These are phyloP conservation scores for Xerocomellus amylosporus DNA, from an alignment of 768 basidiomycete genomes.

Conservation along the genomic window DNA sequence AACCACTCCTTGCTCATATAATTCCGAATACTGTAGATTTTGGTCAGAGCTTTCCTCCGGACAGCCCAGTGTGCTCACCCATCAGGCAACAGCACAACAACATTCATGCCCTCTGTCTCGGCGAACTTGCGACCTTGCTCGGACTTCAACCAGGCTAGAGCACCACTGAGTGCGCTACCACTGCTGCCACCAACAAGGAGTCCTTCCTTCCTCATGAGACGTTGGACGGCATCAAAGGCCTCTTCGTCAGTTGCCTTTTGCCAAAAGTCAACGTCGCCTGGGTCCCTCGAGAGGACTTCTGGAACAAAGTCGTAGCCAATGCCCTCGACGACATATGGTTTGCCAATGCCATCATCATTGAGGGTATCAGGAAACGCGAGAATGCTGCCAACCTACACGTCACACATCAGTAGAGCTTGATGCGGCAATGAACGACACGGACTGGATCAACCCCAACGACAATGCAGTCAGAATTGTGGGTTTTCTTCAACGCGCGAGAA, in stretches of 20 bases:
- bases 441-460: conserved; percentile 93
- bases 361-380: conserved; percentile 70
- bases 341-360: conserved; percentile 47
- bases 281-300: conserved; percentile 71
- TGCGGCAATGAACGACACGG: conserved; percentile 32
- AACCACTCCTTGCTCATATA: conserved; percentile 97
- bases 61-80: conserved; percentile 51
- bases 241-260: conserved; percentile 82
- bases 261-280: conserved; percentile 67
- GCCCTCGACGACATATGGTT: conserved; percentile 83
- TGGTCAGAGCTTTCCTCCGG: background rate
- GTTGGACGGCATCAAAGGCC: conserved; percentile 70
- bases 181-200: conserved; percentile 92
- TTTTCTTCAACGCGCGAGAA: conserved; percentile 74
- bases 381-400: conserved; percentile 76
- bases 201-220: conserved; percentile 80
- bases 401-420: too few relatives aligned
- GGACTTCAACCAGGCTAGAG: conserved; percentile 73
- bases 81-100: conserved; percentile 87
- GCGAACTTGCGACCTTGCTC: conserved; percentile 63
- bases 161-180: conserved; percentile 79
- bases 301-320: conserved; percentile 96
- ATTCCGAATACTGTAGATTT: conserved; percentile 67
- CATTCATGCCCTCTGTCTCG: conserved; percentile 72
- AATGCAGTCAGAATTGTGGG: conserved; percentile 66